Percentiles rank a stretch among this genome's conserved stretches.
These are phyloP conservation scores for Meredithiella fracta DNA, from an alignment of 2,329 filamentous ascomycete genomes.

Conservation along the genomic window DNA sequence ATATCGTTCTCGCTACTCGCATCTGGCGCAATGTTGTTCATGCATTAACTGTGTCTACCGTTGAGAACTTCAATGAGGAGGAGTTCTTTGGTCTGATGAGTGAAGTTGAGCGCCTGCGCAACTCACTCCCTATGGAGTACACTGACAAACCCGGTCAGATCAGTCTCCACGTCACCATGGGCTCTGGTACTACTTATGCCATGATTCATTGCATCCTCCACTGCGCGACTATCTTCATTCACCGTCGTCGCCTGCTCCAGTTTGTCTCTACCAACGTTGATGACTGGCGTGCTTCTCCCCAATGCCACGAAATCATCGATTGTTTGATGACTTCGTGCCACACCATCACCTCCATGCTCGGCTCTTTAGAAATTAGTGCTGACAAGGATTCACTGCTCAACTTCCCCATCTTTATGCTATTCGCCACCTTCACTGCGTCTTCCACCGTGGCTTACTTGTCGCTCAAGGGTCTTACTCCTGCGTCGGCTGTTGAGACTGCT, in stretches of 20 bases:
- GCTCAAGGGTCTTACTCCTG: slow-evolving; percentile 42
- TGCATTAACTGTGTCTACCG: slow-evolving; percentile 39
- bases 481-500: slow-evolving; percentile 39
- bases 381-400: slow-evolving; percentile 43
- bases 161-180: slow-evolving; percentile 47
- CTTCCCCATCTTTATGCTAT: slow-evolving; percentile 48
- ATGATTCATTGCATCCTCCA: slow-evolving; percentile 47
- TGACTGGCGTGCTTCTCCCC: slow-evolving; percentile 33
- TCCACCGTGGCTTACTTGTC: slow-evolving; percentile 45
- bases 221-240: slow-evolving; percentile 44
- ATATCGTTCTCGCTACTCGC: slow-evolving; percentile 43
- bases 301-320: slow-evolving; percentile 37
- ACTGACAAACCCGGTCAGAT: slow-evolving; percentile 45
- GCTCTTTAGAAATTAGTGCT: slow-evolving; percentile 36
- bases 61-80: slow-evolving; percentile 36
- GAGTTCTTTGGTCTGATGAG: slow-evolving; percentile 34
- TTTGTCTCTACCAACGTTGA: slow-evolving; percentile 38
- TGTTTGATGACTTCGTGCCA: slow-evolving; percentile 42
- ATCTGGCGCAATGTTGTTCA: slow-evolving; percentile 46
- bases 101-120: slow-evolving; percentile 39
- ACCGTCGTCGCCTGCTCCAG: slow-evolving; percentile 42
- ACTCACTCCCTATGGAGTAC: slow-evolving; percentile 40
- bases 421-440: slow-evolving; percentile 43
- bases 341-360: slow-evolving; percentile 38
- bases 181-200: slow-evolving; percentile 44